phyloP scores from a whole-genome alignment of 2,329 filamentous ascomycete genomes.

The Penicillium sp. region DNA sequence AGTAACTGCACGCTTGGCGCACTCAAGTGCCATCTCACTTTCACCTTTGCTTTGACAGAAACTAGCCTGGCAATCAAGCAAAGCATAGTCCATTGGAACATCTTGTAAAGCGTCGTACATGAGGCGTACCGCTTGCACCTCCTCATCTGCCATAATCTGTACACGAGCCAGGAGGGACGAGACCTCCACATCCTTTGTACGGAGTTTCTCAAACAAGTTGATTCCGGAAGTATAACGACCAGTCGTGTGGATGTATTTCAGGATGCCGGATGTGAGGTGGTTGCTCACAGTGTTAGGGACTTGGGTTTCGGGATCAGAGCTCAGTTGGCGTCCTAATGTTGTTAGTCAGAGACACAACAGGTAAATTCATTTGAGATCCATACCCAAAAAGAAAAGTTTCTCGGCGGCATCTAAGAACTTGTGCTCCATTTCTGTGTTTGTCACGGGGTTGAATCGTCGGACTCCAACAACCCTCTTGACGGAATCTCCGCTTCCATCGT shows the following conservation, averaged over 20 bases:
- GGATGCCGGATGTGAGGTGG: conserved; percentile 85
- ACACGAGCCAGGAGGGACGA: conserved; percentile 89
- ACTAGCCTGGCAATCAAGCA: conserved; percentile 89
- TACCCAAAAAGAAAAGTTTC: conserved; percentile 89
- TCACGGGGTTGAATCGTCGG: conserved; percentile 93
- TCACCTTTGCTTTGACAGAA: conserved; percentile 89
- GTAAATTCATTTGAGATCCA: not conserved
- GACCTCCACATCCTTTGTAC: conserved; percentile 85
- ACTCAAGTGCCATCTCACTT: conserved; percentile 81
- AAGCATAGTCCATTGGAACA: conserved; percentile 94
- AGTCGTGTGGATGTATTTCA: conserved; percentile 93
- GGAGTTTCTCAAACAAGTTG: conserved; percentile 95
- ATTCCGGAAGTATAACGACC: conserved; percentile 93
- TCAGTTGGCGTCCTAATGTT: conserved; percentile 78
- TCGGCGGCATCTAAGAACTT: conserved; percentile 93
- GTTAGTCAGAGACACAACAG: conserved; percentile 15
- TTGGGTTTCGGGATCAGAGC: conserved; percentile 94
- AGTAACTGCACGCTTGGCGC: conserved; percentile 90
- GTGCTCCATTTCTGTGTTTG: conserved; percentile 96
- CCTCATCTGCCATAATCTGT: conserved; percentile 90
- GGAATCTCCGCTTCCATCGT: conserved; percentile 88
- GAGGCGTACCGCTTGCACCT: conserved; percentile 88
- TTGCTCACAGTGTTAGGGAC: conserved; percentile 97
- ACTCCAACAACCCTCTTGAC: conserved; percentile 98
- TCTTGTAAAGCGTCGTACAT: conserved; percentile 86